phyloP scores from a whole-genome alignment of 2,329 filamentous ascomycete species.

The Furcasterigmium furcatum region DNA sequence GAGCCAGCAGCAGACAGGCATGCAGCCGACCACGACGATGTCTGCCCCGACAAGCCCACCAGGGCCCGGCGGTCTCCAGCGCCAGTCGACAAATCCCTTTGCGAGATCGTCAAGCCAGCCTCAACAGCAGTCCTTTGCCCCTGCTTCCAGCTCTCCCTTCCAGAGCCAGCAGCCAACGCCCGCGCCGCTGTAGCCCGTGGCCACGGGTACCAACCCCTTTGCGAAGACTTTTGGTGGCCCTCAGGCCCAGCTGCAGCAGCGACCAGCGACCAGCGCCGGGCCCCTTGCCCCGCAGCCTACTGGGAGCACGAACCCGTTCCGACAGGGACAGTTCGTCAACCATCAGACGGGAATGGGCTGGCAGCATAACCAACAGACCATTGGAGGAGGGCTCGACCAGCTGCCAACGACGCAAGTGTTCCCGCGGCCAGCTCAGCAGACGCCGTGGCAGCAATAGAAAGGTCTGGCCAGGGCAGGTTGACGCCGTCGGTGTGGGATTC shows the following conservation, averaged over 20 bases:
- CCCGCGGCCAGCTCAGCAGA: constrained; percentile 69
- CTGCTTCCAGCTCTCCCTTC: constrained; percentile 34
- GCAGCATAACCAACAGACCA: constrained; percentile 75
- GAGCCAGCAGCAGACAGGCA: constrained; percentile 50
- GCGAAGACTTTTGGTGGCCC: constrained; percentile 39
- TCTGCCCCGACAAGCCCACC: constrained; percentile 27
- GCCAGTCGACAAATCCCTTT: constrained; percentile 84
- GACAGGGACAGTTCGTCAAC: constrained; percentile 86
- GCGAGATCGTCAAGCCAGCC: constrained; percentile 52
- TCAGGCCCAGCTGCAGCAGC: constrained; percentile 27
- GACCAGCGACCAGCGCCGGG: constrained; percentile 41
- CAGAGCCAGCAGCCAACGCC: constrained; percentile 32
- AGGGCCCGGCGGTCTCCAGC: constrained; percentile 22
- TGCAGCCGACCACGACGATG: constrained; percentile 31
- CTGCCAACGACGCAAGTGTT: constrained; percentile 81
- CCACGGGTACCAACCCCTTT: constrained; percentile 59
- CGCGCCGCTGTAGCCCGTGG: constrained; percentile 41
- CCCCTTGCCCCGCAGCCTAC: constrained; percentile 72
- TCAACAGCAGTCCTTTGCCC: constrained; percentile 29
- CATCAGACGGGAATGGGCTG: constrained; percentile 85
- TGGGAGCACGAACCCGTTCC: constrained; percentile 90
- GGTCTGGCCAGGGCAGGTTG: not conserved
- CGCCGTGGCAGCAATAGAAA: constrained; percentile 54
- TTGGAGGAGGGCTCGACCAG: constrained; percentile 78
- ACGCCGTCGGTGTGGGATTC: not conserved